Evolutionary conservation across 148 eudicot genomes (phyloP).

Genomic region (Camellia lanceoleosa): DNA sequence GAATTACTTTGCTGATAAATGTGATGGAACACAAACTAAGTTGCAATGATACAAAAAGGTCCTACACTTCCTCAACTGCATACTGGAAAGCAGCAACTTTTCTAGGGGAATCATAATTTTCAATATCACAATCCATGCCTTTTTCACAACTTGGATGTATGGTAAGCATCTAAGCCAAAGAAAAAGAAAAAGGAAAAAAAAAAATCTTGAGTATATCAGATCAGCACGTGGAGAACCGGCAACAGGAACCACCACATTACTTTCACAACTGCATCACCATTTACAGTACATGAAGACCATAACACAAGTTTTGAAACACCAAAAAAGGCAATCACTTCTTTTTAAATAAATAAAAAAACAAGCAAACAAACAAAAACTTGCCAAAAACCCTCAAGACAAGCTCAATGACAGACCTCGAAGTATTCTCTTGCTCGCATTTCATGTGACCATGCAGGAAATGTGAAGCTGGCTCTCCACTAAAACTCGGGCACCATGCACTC

Average conservation of each 20-base stretch:
- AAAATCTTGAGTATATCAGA: not conserved
- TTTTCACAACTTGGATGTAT: not conserved
- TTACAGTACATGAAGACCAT: not conserved
- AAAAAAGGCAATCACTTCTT: not conserved
- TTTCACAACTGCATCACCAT: not conserved
- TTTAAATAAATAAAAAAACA: not conserved
- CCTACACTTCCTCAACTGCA: not conserved
- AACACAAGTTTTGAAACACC: not conserved
- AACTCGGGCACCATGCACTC: not conserved
- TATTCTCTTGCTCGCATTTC: not conserved
- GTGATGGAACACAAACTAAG: not conserved
- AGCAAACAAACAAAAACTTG: not conserved
- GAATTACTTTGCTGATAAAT: not conserved
- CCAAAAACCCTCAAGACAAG: not conserved
- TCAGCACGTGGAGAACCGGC: not conserved
- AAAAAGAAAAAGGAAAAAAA: not conserved
- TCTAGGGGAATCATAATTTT: not conserved
- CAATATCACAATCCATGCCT: not conserved
- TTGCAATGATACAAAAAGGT: not conserved
- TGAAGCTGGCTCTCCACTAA: not conserved
- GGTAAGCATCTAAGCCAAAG: not conserved
- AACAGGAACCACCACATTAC: not conserved
- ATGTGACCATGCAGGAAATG: not conserved
- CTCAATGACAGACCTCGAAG: not conserved
- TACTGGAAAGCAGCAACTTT: slow-evolving; percentile 1